Conservation (phyloP, 2,329 filamentous ascomycete species). For the Hymenoscyphus salicellus region DNA sequence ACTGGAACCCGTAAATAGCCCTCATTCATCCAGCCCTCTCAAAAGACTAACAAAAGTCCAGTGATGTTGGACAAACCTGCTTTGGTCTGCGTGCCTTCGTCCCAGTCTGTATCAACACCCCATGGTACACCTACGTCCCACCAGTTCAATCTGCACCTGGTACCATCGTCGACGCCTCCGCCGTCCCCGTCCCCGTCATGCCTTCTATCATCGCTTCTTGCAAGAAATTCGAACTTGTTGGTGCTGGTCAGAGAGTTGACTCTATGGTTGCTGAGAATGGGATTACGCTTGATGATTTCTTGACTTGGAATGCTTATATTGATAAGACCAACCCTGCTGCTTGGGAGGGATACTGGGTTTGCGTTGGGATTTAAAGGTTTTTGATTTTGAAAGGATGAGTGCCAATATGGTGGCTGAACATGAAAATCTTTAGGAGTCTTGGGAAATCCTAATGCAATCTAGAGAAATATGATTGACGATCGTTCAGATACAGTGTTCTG, state of each 20-base stretch:
- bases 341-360: slow-evolving; percentile 16
- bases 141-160: slow-evolving; percentile 8
- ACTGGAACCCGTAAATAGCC: slow-evolving; percentile 14
- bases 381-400: too few species aligned
- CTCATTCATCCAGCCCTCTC: background rate
- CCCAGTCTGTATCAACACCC: slow-evolving; percentile 14
- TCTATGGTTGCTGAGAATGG: slow-evolving; percentile 7
- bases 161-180: slow-evolving; percentile 8
- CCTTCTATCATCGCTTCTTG: slow-evolving; percentile 11
- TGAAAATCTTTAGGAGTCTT: too few species aligned
- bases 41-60: slow-evolving; percentile 18
- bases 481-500: too few species aligned
- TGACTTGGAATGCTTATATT: slow-evolving; percentile 13
- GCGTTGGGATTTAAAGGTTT: slow-evolving; percentile 5
- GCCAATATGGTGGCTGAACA: too few species aligned
- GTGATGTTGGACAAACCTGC: slow-evolving; percentile 52
- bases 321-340: slow-evolving; percentile 12
- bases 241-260: slow-evolving; percentile 9
- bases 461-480: too few species aligned
- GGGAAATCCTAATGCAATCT: too few species aligned
- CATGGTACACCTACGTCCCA: slow-evolving; percentile 15
- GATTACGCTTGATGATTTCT: slow-evolving; percentile 11
- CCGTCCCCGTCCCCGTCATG: slow-evolving; percentile 12
- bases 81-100: slow-evolving; percentile 13
- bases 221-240: slow-evolving; percentile 13